Percentiles rank a stretch among this genome's conserved stretches.
Evolutionary conservation across 495 filamentous ascomycete species (phyloP).

Genomic region (Margaritispora aquatica): DNA sequence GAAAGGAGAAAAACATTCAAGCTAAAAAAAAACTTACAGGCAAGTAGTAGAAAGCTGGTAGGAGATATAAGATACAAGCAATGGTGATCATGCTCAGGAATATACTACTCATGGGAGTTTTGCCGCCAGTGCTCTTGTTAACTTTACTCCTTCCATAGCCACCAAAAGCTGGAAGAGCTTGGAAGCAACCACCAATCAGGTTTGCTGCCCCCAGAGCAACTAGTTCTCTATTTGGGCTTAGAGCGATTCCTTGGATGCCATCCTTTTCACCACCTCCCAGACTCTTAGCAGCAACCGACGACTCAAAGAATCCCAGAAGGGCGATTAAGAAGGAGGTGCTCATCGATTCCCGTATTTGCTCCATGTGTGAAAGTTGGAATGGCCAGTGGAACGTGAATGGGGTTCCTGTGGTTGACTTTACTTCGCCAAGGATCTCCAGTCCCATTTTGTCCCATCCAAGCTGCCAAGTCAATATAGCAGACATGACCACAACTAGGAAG

Average conservation of each 20-base stretch:
- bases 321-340: slow-evolving; percentile 91
- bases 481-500: slow-evolving; percentile 82
- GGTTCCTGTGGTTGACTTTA: slow-evolving; percentile 59
- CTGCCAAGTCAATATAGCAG: slow-evolving; percentile 72
- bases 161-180: slow-evolving; percentile 87
- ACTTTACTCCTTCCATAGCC: slow-evolving; percentile 96
- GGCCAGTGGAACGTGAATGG: slow-evolving; percentile 83
- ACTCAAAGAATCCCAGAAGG: slow-evolving; percentile 96
- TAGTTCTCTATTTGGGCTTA: slow-evolving; percentile 91
- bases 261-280: slow-evolving; percentile 56
- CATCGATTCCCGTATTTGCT: slow-evolving; percentile 79
- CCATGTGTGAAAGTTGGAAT: slow-evolving; percentile 65
- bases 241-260: slow-evolving; percentile 64
- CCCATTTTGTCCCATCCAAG: slow-evolving; percentile 76
- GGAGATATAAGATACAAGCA: slow-evolving; percentile 67
- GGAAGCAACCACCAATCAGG: slow-evolving; percentile 83
- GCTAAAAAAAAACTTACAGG: slow-evolving; percentile 58
- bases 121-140: slow-evolving; percentile 84
- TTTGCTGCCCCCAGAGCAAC: slow-evolving; percentile 91
- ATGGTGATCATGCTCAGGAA: slow-evolving; percentile 78
- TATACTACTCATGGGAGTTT: slow-evolving; percentile 86
- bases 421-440: slow-evolving; percentile 74
- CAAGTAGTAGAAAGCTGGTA: slow-evolving; percentile 92
- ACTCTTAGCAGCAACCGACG: slow-evolving; percentile 93
- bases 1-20: not conserved